phyloP scores from a whole-genome alignment of 1,284 basidiomycete species.

The Boletus smithii region DNA sequence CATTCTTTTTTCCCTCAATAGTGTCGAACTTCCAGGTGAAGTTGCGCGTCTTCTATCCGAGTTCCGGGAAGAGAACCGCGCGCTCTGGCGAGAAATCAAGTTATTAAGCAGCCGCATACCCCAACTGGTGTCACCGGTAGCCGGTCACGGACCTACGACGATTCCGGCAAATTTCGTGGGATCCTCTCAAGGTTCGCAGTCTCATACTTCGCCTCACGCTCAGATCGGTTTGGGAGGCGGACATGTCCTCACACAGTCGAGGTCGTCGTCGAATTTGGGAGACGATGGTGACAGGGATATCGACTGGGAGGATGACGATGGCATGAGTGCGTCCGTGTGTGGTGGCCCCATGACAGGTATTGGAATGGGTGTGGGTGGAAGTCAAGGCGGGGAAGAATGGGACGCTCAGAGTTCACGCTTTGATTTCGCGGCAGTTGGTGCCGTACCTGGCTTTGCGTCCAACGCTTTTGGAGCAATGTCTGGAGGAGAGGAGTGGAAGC shows the following conservation, averaged over 20 bases:
- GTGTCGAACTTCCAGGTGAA: slow-evolving; percentile 76
- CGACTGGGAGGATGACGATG: slow-evolving; percentile 32
- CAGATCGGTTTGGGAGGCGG: slow-evolving; percentile 16
- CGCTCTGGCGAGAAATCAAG: slow-evolving; percentile 41
- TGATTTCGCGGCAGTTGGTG: slow-evolving; percentile 12
- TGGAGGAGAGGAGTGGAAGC: slow-evolving; percentile 28
- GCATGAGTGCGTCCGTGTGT: slow-evolving; percentile 11
- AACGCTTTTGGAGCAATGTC: slow-evolving; percentile 8
- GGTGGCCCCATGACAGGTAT: slow-evolving; percentile 20
- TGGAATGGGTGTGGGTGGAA: slow-evolving; percentile 16
- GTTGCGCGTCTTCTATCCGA: slow-evolving; percentile 64
- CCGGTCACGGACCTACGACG: slow-evolving; percentile 4
- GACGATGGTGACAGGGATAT: slow-evolving; percentile 27
- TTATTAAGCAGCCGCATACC: slow-evolving; percentile 36
- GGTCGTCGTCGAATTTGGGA: slow-evolving; percentile 30
- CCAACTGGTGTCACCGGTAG: slow-evolving; percentile 6
- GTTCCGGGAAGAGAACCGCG: slow-evolving; percentile 66
- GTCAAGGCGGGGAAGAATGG: slow-evolving; percentile 23
- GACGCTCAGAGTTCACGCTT: slow-evolving; percentile 20
- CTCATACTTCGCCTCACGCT: slow-evolving; percentile 4
- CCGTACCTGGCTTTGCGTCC: slow-evolving; percentile 14
- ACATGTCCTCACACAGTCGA: slow-evolving; percentile 23
- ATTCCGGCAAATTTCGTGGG: slow-evolving; percentile 9
- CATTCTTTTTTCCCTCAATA: slow-evolving; percentile 5
- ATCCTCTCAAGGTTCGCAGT: slow-evolving; percentile 9